Conservation (phyloP, 768 basidiomycete genomes). For the Pleurotus salmoneostramineus region DNA sequence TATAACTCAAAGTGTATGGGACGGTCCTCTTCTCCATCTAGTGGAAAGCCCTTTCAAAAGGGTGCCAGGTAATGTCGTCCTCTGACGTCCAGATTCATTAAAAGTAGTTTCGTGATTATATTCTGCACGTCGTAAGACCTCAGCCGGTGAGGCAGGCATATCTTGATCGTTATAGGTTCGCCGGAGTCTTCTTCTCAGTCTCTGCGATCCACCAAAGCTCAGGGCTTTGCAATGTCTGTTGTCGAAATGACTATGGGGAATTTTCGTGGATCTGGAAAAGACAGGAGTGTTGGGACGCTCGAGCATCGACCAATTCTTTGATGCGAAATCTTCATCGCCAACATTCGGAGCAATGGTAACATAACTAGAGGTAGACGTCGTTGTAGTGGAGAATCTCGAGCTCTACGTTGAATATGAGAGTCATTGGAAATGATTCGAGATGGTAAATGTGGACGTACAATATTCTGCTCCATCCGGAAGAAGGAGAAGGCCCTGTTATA, state of each 20-base stretch:
- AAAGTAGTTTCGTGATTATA: constrained; percentile 10
- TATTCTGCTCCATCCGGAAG: constrained; percentile 9
- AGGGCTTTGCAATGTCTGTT: constrained; percentile 4
- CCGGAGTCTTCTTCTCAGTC: background rate
- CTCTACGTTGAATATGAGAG: constrained; percentile 7
- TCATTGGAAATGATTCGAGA: background rate
- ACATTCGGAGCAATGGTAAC: constrained; percentile 13
- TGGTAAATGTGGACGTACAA: constrained; percentile 10
- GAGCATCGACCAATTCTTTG: constrained; percentile 15
- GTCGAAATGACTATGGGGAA: background rate
- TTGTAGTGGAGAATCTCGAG: constrained; percentile 19
- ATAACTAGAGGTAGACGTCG: constrained; percentile 22
- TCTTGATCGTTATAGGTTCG: background rate
- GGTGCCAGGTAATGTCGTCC: background rate
- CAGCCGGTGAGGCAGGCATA: constrained; percentile 3
- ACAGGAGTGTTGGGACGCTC: constrained; percentile 16
- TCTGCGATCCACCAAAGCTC: background rate
- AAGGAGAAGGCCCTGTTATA: constrained; percentile 2
- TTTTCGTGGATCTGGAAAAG: background rate
- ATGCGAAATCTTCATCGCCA: constrained; percentile 9
- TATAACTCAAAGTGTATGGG: background rate
- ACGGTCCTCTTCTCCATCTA: constrained; percentile 2
- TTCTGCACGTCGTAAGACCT: constrained; percentile 6
- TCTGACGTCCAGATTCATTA: background rate
- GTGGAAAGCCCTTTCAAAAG: background rate